phyloP scores from a whole-genome alignment of 306 rosid genomes.

The Biancaea sappan region DNA sequence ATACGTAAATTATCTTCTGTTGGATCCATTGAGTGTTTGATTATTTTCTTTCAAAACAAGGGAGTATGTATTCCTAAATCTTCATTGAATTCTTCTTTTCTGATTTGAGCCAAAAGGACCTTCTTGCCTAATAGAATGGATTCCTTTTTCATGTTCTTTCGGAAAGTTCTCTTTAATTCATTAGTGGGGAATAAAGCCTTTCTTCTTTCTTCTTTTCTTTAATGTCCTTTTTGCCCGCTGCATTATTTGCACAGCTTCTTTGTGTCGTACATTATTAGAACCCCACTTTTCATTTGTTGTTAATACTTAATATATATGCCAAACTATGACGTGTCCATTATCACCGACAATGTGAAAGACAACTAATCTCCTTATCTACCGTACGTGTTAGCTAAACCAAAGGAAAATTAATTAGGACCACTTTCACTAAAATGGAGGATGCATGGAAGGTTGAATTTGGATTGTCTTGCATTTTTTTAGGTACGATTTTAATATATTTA shows the following conservation, averaged over 20 bases:
- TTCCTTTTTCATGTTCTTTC: constrained; percentile 31
- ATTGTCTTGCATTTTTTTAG: too few relatives aligned
- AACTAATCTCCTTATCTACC: too few relatives aligned
- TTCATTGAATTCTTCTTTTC: constrained; percentile 23
- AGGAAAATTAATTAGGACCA: constrained; percentile 6
- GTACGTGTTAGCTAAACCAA: too few relatives aligned
- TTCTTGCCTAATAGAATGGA: constrained; percentile 1
- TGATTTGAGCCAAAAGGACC: constrained; percentile 19
- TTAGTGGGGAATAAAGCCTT: constrained; percentile 27
- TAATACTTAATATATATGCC: too few relatives aligned
- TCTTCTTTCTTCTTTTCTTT: constrained; percentile 8
- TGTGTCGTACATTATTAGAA: constrained; percentile 5
- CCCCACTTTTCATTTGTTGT: background rate
- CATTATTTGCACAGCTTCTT: constrained; percentile 23
- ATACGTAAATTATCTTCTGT: background rate
- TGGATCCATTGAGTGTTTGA: constrained; percentile 27
- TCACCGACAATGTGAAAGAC: constrained; percentile 34
- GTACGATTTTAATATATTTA: too few relatives aligned
- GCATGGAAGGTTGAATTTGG: background rate
- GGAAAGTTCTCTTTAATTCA: constrained; percentile 12
- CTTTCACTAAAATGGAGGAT: background rate
- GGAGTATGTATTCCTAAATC: constrained; percentile 22
- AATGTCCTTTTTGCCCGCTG: background rate
- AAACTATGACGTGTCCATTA: background rate
- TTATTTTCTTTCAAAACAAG: background rate